phyloP scores from a whole-genome alignment of 225 moss, liverwort and hornwort species.

The Bryum argenteum region DNA sequence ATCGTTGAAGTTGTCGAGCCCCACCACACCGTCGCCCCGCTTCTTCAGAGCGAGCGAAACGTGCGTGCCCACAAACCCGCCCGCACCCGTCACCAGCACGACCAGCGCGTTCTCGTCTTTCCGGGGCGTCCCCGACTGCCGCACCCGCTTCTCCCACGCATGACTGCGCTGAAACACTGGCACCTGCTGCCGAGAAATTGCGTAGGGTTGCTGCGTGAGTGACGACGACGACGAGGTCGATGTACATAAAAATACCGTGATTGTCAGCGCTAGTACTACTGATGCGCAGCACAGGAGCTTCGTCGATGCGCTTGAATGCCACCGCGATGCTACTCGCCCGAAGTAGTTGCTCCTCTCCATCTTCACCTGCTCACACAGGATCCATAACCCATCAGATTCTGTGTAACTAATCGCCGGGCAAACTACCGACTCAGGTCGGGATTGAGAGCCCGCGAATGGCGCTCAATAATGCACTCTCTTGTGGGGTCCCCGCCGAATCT shows the following conservation, averaged over 20 bases:
- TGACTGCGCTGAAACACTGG: conserved; percentile 33
- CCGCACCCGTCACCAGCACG: conserved; percentile 49
- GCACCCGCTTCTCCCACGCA: conserved; percentile 44
- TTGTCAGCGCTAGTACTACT: conserved; percentile 34
- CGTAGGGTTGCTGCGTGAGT: background rate
- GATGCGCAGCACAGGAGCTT: conserved; percentile 38
- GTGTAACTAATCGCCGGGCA: background rate
- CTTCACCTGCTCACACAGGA: conserved; percentile 34
- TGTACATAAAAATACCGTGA: conserved; percentile 33
- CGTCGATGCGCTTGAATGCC: conserved; percentile 40
- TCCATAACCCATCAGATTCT: too few relatives aligned
- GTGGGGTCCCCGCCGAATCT: conserved; percentile 17
- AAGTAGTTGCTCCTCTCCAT: conserved; percentile 52
- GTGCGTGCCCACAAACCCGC: conserved; percentile 47
- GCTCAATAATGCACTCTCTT: conserved; percentile 22
- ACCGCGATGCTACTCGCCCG: conserved; percentile 38
- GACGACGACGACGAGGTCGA: background rate
- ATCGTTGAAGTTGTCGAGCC: conserved; percentile 47
- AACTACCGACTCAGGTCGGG: conserved; percentile 21
- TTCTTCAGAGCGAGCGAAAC: conserved; percentile 50
- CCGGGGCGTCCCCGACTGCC: conserved; percentile 38
- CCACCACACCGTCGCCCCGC: conserved; percentile 51
- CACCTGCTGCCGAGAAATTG: background rate
- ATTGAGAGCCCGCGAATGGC: conserved; percentile 19
- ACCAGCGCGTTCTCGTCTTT: conserved; percentile 33